Base-by-base conservation (phyloP, 306 rosid genomes). In the Geum urbanum region DNA sequence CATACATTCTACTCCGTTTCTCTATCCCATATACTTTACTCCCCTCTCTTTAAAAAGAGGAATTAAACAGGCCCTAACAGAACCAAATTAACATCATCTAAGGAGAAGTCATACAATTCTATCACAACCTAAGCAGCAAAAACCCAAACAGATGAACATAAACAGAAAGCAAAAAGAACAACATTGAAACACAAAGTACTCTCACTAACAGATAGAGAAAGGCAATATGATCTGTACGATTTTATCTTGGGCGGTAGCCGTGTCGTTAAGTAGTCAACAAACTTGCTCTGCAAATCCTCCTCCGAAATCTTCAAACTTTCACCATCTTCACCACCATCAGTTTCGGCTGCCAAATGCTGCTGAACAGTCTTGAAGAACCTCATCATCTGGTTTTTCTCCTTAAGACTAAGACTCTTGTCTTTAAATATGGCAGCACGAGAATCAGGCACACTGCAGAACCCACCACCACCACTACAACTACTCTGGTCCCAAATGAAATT, bases 341-440 rank as follows among this genome's bases (percentile, higher is more conserved):
- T 2, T 32, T 32, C 37, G 63, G 70, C 72, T 47, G 72, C 82
- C 81, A 87, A 74, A 65, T 89, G 97, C 71, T 81, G 87, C 85
- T 88, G 95, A 78, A 94, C 94, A 16, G 89, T 95, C 87, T 89
- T 91, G 77, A 91, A 87, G 79, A 94, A 91, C 70, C 87, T 84
- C 95, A 84, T 91, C 81, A 94, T 74, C 74, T 86, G 95, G 57
- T 83, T 87, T 85, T 94, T 94, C 79, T 91, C 99, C 65, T 70
- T 81, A 72, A 86, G 82, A 5, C 85, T 80, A 63, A 94, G 76
- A 24, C 83, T 89, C 78, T 80, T 87, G 61, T 91, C 96, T 80
- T 85, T 91, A 65, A 94, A 94, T 71, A 91, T 91, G 3, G 99
- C 92, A 0, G 92, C 86, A 8, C 97, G 87, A n/a, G 97, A 94